Evolutionary conservation across 169 alveolate genomes (phyloP).

Genomic region (Blepharisma undulans): DNA sequence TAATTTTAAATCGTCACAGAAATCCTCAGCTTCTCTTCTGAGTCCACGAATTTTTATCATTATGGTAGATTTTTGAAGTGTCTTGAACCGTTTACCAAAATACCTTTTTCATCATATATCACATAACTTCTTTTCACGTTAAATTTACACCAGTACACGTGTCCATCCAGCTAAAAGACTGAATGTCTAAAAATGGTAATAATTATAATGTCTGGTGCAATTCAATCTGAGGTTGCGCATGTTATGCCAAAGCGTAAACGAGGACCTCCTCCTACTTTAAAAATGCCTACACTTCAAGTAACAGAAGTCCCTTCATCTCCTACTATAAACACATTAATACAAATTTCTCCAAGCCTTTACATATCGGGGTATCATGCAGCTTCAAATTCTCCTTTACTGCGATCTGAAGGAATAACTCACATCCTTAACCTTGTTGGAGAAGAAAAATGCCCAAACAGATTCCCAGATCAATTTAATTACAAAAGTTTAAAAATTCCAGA

Average conservation of each 20-base stretch:
- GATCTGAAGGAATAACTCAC: background rate
- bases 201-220: background rate
- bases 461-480: background rate
- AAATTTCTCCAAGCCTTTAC: background rate
- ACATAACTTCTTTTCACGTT: background rate
- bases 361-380: slow-evolving; percentile 35
- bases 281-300: background rate
- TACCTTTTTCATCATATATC: background rate
- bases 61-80: background rate
- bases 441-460: slow-evolving; percentile 33
- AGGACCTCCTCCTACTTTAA: slow-evolving; percentile 30
- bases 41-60: background rate
- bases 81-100: background rate
- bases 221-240: slow-evolving; percentile 89
- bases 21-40: background rate
- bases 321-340: background rate
- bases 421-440: slow-evolving; percentile 36
- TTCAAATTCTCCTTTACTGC: background rate
- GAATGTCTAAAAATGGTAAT: background rate
- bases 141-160: background rate
- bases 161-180: background rate
- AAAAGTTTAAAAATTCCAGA: background rate
- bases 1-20: background rate
- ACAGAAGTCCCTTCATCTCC: background rate
- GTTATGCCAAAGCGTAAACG: slow-evolving; percentile 48